A percentile compares a stretch with the other conserved stretches of the same genome.
phyloP scores from a whole-genome alignment of 2,329 filamentous ascomycete species.

The Fusarium newnesense region DNA sequence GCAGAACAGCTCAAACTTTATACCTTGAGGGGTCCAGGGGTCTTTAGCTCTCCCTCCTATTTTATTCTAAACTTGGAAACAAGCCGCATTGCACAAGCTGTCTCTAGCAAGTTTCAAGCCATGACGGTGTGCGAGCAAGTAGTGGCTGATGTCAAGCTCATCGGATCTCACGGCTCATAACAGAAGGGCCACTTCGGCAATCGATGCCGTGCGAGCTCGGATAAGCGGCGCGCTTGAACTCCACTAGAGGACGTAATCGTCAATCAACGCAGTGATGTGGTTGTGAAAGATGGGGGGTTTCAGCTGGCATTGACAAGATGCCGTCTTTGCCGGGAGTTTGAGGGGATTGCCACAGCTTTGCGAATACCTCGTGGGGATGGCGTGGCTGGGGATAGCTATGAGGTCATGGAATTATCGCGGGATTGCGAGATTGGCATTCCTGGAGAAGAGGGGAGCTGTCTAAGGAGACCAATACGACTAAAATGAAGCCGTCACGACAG shows the following conservation, averaged over 20 bases:
- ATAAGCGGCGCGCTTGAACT: conserved; percentile 30
- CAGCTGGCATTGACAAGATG: background rate
- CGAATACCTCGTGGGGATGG: background rate
- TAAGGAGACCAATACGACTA: background rate
- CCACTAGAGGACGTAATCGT: conserved; percentile 7
- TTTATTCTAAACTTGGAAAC: conserved; percentile 20
- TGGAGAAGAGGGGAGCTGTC: background rate
- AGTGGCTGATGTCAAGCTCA: background rate
- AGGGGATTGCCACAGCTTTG: background rate
- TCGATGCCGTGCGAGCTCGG: conserved; percentile 27
- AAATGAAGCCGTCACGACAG: accelerated
- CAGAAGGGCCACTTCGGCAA: conserved; percentile 17
- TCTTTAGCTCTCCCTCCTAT: no score
- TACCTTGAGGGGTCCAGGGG: conserved; percentile 4
- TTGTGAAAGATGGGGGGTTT: background rate
- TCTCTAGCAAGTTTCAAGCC: background rate
- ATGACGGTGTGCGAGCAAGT: background rate
- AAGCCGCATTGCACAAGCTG: background rate
- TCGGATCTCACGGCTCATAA: conserved; percentile 38
- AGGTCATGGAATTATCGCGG: background rate
- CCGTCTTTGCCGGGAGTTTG: conserved; percentile 2
- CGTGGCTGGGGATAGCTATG: background rate
- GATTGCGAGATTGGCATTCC: background rate
- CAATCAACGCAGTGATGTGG: background rate
- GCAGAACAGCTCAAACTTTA: conserved; percentile 5